Percentiles rank a stretch among this genome's conserved stretches.
Conservation (phyloP, 768 basidiomycete species). For the Tulasnella sp. region DNA sequence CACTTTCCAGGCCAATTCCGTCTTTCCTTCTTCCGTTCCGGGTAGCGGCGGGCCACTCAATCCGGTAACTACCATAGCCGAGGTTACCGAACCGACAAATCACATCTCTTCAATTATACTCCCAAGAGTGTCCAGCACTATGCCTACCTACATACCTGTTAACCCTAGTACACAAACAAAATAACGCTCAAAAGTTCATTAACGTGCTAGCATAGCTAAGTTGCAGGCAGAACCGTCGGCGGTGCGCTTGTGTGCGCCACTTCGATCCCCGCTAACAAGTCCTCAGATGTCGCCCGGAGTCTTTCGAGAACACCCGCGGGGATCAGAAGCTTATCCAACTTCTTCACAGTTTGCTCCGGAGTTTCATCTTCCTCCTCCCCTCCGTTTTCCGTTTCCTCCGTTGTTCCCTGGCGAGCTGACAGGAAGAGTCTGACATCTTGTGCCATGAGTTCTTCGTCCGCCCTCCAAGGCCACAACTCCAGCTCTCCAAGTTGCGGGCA, state of each 20-base stretch:
- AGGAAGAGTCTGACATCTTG: not conserved
- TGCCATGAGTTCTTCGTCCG: not conserved
- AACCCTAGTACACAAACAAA: not conserved
- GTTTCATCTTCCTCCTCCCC: not conserved
- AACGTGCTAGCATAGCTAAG: not conserved
- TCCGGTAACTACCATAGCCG: not conserved
- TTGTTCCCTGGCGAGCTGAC: not conserved
- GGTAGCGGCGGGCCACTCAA: not conserved
- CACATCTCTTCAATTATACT: not conserved
- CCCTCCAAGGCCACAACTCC: not conserved
- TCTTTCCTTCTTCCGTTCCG: not conserved
- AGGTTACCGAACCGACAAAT: not conserved
- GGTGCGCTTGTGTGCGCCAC: not conserved
- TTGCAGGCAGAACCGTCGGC: not conserved
- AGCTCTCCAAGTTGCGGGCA: not conserved
- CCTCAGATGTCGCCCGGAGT: not conserved
- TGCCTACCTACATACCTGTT: not conserved
- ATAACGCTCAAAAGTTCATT: not conserved
- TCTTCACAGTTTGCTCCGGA: not conserved
- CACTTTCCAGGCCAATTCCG: not conserved
- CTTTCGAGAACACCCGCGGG: not conserved
- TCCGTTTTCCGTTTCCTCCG: not conserved
- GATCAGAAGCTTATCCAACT: not conserved
- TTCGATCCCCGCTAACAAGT: not conserved
- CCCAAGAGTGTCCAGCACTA: not conserved